Conservation (phyloP, 495 filamentous ascomycete genomes). For the Aspergillus baeticus region DNA sequence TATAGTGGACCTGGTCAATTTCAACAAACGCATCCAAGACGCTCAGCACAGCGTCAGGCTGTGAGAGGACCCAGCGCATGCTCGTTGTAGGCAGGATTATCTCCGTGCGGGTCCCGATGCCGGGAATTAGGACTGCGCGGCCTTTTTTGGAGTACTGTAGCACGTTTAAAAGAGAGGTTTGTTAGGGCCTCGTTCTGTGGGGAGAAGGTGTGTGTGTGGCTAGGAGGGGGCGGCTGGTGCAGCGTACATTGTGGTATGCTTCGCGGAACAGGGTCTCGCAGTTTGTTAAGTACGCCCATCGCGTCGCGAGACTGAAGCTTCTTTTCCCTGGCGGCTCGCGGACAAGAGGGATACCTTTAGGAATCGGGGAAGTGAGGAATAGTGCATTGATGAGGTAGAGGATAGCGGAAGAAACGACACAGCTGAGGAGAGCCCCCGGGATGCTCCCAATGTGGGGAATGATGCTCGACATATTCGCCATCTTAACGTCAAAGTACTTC, state of each 20-base stretch:
- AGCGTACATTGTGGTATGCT: background rate
- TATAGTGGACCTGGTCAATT: constrained; percentile 23
- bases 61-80: constrained; percentile 22
- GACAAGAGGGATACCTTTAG: background rate
- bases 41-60: constrained; percentile 28
- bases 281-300: background rate
- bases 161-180: too few relatives aligned
- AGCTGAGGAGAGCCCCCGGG: background rate
- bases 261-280: constrained; percentile 8
- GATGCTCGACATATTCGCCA: too few relatives aligned
- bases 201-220: too few relatives aligned
- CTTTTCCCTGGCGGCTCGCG: constrained; percentile 1
- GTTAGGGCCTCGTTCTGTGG: too few relatives aligned
- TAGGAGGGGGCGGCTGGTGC: too few relatives aligned
- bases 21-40: constrained; percentile 24
- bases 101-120: constrained; percentile 29
- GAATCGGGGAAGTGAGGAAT: background rate
- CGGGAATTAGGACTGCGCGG: constrained; percentile 33
- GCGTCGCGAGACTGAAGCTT: constrained; percentile 4
- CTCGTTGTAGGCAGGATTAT: constrained; percentile 28
- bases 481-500: too few relatives aligned
- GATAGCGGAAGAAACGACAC: background rate
- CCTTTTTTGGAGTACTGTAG: constrained; percentile 14
- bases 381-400: constrained; percentile 3
- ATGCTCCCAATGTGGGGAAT: too few relatives aligned